A percentile compares a stretch with the other conserved stretches of the same genome.
phyloP scores from a whole-genome alignment of 306 rosid species.

The Vigna radiata region DNA sequence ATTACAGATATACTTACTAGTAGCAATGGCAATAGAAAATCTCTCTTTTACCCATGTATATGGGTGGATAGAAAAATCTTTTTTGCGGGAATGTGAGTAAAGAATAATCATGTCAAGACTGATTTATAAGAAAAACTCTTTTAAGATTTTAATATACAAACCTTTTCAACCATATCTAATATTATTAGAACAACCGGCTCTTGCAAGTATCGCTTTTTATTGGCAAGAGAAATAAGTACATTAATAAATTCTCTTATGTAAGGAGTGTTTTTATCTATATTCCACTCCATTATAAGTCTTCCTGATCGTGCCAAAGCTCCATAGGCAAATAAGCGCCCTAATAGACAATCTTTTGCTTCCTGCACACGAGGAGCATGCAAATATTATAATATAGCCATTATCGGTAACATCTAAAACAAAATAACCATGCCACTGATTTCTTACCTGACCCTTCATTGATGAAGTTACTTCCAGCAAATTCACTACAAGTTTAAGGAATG shows the following conservation, averaged over 20 bases:
- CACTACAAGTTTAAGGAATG: slow-evolving; percentile 77
- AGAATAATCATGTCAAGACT: not conserved
- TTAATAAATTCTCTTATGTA: slow-evolving; percentile 68
- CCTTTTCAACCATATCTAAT: slow-evolving; percentile 77
- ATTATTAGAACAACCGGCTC: slow-evolving; percentile 86
- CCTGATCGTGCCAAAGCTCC: slow-evolving; percentile 89
- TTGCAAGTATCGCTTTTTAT: slow-evolving; percentile 89
- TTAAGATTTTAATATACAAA: slow-evolving; percentile 39
- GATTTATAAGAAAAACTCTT: slow-evolving; percentile 6
- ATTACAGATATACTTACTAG: not conserved
- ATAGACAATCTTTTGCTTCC: slow-evolving; percentile 90
- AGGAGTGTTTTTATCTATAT: slow-evolving; percentile 58
- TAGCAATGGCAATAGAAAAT: slow-evolving; percentile 1
- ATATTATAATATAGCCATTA: slow-evolving; percentile 6
- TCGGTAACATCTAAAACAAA: slow-evolving; percentile 31
- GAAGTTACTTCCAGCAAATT: slow-evolving; percentile 85
- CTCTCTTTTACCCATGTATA: not conserved
- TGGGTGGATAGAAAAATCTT: not conserved
- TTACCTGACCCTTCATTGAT: slow-evolving; percentile 98
- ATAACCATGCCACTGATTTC: slow-evolving; percentile 21
- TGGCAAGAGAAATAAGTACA: slow-evolving; percentile 69
- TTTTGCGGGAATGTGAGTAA: not conserved
- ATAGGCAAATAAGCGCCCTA: slow-evolving; percentile 93
- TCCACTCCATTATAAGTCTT: slow-evolving; percentile 70
- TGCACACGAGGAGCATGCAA: slow-evolving; percentile 51